Conservation (phyloP, 345 rosid genomes). For the Trapa bicornis region DNA sequence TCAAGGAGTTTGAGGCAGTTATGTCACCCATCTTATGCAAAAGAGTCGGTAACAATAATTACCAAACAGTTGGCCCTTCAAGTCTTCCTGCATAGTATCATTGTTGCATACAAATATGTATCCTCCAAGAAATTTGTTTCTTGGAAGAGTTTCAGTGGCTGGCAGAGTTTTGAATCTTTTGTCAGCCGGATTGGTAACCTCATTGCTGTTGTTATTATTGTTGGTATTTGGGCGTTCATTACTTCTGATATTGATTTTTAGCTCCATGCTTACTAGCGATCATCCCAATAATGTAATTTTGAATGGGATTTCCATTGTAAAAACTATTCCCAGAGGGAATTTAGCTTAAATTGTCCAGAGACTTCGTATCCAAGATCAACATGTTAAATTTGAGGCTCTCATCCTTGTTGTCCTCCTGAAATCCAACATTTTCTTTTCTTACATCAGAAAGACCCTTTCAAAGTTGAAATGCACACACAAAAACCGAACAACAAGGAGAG, state of each 20-base stretch:
- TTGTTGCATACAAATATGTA: constrained; percentile 97
- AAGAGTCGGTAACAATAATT: constrained; percentile 7
- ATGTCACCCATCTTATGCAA: background rate
- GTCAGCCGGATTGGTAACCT: constrained; percentile 33
- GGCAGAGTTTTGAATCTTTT: constrained; percentile 90
- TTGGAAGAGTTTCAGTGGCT: constrained; percentile 83
- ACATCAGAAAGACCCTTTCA: constrained; percentile 58
- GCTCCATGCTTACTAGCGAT: constrained; percentile 53
- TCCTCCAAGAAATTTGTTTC: constrained; percentile 96
- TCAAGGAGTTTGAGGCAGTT: background rate
- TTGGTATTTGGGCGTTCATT: constrained; percentile 29
- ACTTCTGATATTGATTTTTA: constrained; percentile 34
- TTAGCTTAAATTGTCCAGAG: constrained; percentile 39
- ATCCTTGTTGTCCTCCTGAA: constrained; percentile 72
- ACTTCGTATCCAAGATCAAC: constrained; percentile 64
- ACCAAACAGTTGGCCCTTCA: constrained; percentile 94
- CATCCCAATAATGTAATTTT: constrained; percentile 31
- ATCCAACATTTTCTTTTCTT: constrained; percentile 44
- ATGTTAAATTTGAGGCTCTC: constrained; percentile 63
- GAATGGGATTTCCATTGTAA: constrained; percentile 45
- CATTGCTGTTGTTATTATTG: constrained; percentile 27
- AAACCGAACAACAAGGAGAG: background rate
- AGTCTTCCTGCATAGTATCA: constrained; percentile 97
- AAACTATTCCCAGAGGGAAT: constrained; percentile 36
- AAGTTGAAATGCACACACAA: constrained; percentile 11